Evolutionary conservation across 148 eudicot genomes (phyloP).

Genomic region (Rhododendron molle): DNA sequence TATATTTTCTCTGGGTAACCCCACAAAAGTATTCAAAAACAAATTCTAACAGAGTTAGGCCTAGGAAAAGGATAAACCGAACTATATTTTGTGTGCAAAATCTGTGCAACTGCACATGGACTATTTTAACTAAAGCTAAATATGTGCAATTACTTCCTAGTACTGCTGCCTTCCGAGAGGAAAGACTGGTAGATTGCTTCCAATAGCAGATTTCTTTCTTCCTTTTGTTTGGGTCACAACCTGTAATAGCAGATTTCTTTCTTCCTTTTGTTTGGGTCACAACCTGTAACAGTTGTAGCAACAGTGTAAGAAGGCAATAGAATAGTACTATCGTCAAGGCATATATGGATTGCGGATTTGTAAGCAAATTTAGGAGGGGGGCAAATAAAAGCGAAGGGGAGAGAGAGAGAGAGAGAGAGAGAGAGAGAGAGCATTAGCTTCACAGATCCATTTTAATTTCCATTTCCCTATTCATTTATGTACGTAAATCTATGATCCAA

Average conservation of each 20-base stretch:
- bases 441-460: background rate
- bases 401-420: background rate
- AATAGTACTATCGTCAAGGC: background rate
- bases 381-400: background rate
- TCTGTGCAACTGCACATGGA: background rate
- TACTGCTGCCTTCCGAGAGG: conserved; percentile 21
- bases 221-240: conserved; percentile 9
- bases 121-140: background rate
- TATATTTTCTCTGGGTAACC: background rate
- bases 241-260: conserved; percentile 30
- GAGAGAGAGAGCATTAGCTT: background rate
- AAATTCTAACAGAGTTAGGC: background rate
- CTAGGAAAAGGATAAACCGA: background rate
- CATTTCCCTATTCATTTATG: background rate
- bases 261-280: conserved; percentile 2
- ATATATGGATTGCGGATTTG: background rate
- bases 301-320: background rate
- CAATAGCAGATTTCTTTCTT: conserved; percentile 19
- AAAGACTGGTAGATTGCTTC: conserved; percentile 28
- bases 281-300: conserved; percentile 24
- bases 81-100: background rate
- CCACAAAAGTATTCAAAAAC: background rate
- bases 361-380: background rate
- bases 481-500: background rate
- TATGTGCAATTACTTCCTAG: conserved; percentile 3